These are phyloP conservation scores for Violaceomyces palustris DNA, from an alignment of 1,284 basidiomycete species.

Conservation along the genomic window DNA sequence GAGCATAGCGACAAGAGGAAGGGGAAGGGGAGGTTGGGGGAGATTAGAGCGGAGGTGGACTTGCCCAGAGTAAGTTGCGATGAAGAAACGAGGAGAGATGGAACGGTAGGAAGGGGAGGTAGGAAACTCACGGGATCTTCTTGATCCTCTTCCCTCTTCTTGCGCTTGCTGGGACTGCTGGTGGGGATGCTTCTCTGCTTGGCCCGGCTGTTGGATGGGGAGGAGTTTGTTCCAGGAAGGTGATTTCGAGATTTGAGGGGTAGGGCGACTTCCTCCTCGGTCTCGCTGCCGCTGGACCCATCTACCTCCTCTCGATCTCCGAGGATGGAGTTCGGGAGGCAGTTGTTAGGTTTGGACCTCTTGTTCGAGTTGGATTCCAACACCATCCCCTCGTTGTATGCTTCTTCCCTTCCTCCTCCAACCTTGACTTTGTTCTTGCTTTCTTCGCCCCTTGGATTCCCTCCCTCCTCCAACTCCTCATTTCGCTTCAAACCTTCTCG, in stretches of 20 bases:
- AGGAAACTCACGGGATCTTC: not conserved
- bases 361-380: conserved; percentile 14
- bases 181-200: not conserved
- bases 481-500: too few species aligned
- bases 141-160: not conserved
- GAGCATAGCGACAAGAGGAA: not conserved
- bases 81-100: not conserved
- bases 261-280: conserved; percentile 8
- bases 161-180: not conserved
- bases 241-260: too few species aligned
- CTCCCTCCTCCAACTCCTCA: too few species aligned
- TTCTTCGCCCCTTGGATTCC: too few species aligned
- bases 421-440: too few species aligned
- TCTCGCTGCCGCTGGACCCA: conserved; percentile 12
- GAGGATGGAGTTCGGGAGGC: conserved; percentile 17
- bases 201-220: too few species aligned
- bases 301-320: conserved; percentile 2
- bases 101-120: not conserved
- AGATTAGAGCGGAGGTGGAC: conserved; percentile 42
- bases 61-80: conserved; percentile 29
- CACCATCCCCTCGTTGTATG: too few species aligned
- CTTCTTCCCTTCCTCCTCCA: too few species aligned
- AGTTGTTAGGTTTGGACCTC: conserved; percentile 9
- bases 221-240: too few species aligned
- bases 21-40: conserved; percentile 26